These are phyloP conservation scores for Leishmania lainsoni DNA, from an alignment of 208 protist species.

Conservation along the genomic window DNA sequence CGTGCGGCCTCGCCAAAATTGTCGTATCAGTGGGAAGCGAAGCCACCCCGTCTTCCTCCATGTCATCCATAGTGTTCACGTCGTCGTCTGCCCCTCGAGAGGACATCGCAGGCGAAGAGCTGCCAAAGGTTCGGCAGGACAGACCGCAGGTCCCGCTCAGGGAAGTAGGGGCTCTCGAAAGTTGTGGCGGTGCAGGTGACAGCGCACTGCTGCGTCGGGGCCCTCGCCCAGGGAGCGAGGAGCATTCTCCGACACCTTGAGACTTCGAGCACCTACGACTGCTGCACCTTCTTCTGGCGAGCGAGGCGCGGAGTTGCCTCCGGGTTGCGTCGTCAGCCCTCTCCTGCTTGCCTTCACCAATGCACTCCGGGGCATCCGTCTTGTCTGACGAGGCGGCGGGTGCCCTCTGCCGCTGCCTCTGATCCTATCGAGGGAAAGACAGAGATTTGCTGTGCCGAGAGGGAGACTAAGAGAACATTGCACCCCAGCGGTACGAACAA, in stretches of 20 bases:
- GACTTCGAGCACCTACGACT: neutral
- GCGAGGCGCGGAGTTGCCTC: neutral
- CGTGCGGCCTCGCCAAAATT: neutral
- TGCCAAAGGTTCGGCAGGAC: neutral
- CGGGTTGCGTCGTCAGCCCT: neutral
- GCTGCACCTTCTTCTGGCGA: neutral
- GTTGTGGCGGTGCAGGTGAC: neutral
- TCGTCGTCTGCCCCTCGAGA: neutral
- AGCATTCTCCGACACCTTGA: neutral
- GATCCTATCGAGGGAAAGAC: neutral
- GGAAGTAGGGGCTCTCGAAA: neutral
- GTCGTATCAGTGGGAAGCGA: neutral
- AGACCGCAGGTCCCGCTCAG: neutral
- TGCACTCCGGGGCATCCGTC: neutral
- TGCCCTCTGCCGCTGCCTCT: neutral
- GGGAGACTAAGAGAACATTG: neutral
- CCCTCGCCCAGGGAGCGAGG: too few relatives aligned
- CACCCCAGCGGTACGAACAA: neutral
- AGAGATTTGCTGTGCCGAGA: neutral
- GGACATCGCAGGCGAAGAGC: neutral
- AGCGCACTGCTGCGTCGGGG: neutral
- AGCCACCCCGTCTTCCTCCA: neutral
- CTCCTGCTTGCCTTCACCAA: neutral
- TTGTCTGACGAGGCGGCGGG: neutral
- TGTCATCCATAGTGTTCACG: slow-evolving; percentile 8